Conservation (phyloP, 208 protist species). For the Acanthamoeba culbertsoni region DNA sequence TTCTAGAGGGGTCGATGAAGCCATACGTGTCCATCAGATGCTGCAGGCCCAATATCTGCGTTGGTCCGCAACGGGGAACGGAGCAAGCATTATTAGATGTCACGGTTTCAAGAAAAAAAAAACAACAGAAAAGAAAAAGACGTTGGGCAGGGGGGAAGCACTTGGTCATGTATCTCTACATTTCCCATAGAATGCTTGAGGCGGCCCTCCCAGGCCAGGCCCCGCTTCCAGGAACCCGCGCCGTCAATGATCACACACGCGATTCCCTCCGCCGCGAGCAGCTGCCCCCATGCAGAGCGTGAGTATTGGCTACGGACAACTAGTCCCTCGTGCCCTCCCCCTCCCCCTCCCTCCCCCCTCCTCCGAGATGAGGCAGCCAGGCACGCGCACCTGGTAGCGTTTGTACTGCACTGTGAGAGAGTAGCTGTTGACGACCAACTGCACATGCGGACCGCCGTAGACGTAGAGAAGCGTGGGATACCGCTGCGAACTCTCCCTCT, state of each 20-base stretch:
- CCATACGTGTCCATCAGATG: background rate
- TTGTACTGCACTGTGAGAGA: background rate
- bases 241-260: slow-evolving; percentile 64
- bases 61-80: background rate
- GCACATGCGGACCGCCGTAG: slow-evolving; percentile 74
- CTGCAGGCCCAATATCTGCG: slow-evolving; percentile 30
- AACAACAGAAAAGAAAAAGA: background rate
- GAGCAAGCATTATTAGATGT: background rate
- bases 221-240: slow-evolving; percentile 62
- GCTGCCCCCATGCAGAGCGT: background rate
- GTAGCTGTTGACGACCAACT: slow-evolving; percentile 56
- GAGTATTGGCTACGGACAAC: too few species aligned
- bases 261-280: slow-evolving; percentile 46
- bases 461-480: slow-evolving; percentile 55
- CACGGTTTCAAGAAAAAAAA: too few species aligned
- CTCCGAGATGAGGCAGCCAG: background rate
- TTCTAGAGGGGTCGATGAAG: slow-evolving; percentile 50
- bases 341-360: too few species aligned
- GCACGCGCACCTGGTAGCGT: background rate
- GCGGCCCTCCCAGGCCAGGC: slow-evolving; percentile 62
- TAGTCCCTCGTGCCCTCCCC: too few species aligned
- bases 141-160: background rate
- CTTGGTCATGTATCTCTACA: slow-evolving; percentile 69
- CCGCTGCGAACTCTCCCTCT: background rate
- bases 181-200: slow-evolving; percentile 60